Base-by-base conservation (phyloP, 192 early-diverging fungal species). In the Linnemannia elongata region DNA sequence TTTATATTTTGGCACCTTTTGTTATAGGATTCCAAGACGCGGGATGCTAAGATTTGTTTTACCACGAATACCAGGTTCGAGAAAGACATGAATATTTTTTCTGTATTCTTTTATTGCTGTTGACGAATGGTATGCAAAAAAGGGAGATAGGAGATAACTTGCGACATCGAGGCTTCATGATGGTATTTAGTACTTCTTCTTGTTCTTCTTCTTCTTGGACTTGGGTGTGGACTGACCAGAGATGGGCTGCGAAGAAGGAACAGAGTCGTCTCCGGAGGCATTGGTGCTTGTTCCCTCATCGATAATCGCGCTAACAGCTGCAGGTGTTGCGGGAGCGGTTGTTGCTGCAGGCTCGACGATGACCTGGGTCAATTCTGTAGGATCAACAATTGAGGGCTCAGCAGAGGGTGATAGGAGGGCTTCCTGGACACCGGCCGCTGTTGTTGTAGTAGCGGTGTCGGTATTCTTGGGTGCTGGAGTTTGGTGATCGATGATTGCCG, bases 301-400 rank as follows among this genome's bases (percentile, higher is more conserved):
- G 18, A 17, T 74, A 57, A 35, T 41, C 20, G 70, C 41, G 42
- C 52, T 69, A 27, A 54, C 54, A 36, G 41, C 18, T 15, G 52
- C 39, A 13, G 38, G 17, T 8, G 45, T 49, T 1, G 24, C 60
- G 33, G 35, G n/a, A 4, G 20, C 55, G 33, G 44, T 12, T 10
- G 69, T 17, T 12, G 27, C 22, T 3, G 72, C 33, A n/a, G 63
- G 49, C 10, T 80, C 74, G 7, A 85, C 71, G 6, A 80, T 47
- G 27, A 80, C 47, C n/a, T 86, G 42, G 4, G 44, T 57, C n/a
- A 86, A 35, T 20, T 80, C 83, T 18, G 74, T 55, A 0, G 69
- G 45, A 35, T 80, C 83, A 4, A 33, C 27, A 66, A 33, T 30
- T 12, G n/a, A 4, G 35, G 60, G 60, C 24, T 66, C 60, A 12